These are phyloP conservation scores for Thelephora aurantiotincta DNA, from an alignment of 768 basidiomycete genomes.

Conservation along the genomic window DNA sequence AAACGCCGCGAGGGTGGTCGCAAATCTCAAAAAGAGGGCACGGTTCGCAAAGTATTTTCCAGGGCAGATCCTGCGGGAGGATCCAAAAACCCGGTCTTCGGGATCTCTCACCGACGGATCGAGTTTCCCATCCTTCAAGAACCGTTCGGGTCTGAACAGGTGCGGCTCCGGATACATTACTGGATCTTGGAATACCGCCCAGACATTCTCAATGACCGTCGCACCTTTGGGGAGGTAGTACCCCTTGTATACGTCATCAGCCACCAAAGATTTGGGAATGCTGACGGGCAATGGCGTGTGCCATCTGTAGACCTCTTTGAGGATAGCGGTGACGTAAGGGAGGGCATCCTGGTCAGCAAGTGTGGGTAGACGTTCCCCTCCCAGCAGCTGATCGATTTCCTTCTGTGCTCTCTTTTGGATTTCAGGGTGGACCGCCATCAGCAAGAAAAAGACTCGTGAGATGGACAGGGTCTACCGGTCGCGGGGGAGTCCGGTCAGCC, in stretches of 20 bases:
- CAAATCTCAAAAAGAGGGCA: conserved; percentile 7
- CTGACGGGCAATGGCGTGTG: conserved; percentile 10
- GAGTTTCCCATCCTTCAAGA: conserved; percentile 10
- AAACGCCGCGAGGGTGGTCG: conserved; percentile 9
- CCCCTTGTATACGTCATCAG: no score
- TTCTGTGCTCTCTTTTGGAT: conserved; percentile 10
- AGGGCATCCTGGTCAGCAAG: no score
- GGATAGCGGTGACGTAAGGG: conserved; percentile 9
- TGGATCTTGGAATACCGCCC: conserved; percentile 18
- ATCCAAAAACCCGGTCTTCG: no score
- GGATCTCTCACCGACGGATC: no score
- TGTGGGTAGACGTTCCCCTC: conserved; percentile 7
- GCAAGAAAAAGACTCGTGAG: conserved; percentile 11
- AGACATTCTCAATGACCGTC: conserved; percentile 1
- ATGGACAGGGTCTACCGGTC: no score
- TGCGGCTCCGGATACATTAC: conserved; percentile 16
- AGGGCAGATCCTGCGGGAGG: conserved; percentile 13
- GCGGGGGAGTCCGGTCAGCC: no score
- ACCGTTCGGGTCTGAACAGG: conserved; percentile 17
- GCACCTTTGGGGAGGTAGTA: conserved; percentile 4
- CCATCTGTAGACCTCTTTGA: conserved; percentile 12
- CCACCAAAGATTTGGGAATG: no score
- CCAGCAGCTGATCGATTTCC: conserved; percentile 8
- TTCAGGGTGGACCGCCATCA: conserved; percentile 10
- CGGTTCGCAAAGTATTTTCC: conserved; percentile 9